Base-by-base conservation (phyloP, 768 basidiomycete genomes). In the Russula dissimulans region DNA sequence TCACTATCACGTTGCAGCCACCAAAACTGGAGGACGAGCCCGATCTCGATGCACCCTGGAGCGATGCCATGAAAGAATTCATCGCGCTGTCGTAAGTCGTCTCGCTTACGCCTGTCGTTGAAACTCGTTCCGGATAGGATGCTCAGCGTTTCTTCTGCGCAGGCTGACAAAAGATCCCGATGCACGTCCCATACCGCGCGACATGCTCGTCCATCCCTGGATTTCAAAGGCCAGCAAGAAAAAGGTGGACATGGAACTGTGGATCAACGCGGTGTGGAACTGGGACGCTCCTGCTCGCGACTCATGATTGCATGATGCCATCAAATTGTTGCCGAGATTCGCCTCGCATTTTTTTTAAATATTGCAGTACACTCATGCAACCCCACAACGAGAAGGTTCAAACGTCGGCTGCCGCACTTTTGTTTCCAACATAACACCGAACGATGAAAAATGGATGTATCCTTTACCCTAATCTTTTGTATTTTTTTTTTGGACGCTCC, bases 61-160 rank as follows among this genome's bases (percentile, higher is more conserved):
- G 81, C 58, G 77, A 81, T 32, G 79, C 81, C 3, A 91, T 93
- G 85, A 93, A 92, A 70, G 85, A 89, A 64, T 93, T 93, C 72
- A 82, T 93, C 72, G 81, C 77, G 63, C 76, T 82, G 68, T 83
- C 88, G 91, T 92, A 68, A 67, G 87, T 75, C 5, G 1, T 12
- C 1, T 6, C 43, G n/a, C 31, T 38, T 29, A 18, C 6, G 4
- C 11, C 34, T 50, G 18, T 22, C 10, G 11, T 12, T 42, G 0
- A n/a, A 11, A 49, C 18, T 36, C 12, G 12, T 15, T 15, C 32
- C 5, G 32, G 48, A 26, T 1, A 26, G 22, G 22, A 26, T 61
- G 39, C 45, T 46, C 18, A 57, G 18, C 17, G 18, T 47, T 41
- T 31, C 17, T 31, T 51, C 54, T 66, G 3, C 65, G 41, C 58